These are phyloP conservation scores for Pseudotulostoma volvatum DNA, from an alignment of 495 filamentous ascomycete genomes.

Conservation along the genomic window DNA sequence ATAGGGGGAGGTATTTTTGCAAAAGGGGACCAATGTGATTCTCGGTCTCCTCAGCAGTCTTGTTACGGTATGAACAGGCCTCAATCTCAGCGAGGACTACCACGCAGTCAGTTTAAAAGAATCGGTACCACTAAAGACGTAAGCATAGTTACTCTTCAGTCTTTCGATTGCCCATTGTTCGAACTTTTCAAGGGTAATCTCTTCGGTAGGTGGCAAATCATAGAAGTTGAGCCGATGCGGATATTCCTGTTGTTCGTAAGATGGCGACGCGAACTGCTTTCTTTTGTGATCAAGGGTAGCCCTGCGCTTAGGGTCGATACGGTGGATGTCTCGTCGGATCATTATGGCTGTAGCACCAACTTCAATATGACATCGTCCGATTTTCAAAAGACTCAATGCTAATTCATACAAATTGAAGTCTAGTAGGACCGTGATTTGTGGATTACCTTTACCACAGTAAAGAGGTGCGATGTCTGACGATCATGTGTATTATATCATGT, in stretches of 20 bases:
- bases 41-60: constrained; percentile 57
- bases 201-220: constrained; percentile 67
- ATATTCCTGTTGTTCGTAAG: constrained; percentile 60
- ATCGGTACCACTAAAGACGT: too few species aligned
- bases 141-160: constrained; percentile 42
- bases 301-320: constrained; percentile 63
- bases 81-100: constrained; percentile 89
- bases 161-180: constrained; percentile 99
- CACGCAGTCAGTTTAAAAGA: constrained; percentile 4
- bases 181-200: constrained; percentile 94
- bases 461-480: too few species aligned
- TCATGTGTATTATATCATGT: too few species aligned
- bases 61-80: constrained; percentile 89
- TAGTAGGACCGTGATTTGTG: too few species aligned
- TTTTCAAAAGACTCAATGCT: too few species aligned
- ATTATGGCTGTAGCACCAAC: constrained; percentile 27
- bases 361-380: too few species aligned
- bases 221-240: constrained; percentile 87
- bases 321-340: constrained; percentile 51
- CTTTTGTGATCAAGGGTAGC: constrained; percentile 61
- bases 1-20: constrained; percentile 72
- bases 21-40: constrained; percentile 65
- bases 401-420: too few species aligned
- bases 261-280: constrained; percentile 62
- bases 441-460: too few species aligned